Conservation (phyloP, 164 flowering plant species). For the Amborella trichopoda region DNA sequence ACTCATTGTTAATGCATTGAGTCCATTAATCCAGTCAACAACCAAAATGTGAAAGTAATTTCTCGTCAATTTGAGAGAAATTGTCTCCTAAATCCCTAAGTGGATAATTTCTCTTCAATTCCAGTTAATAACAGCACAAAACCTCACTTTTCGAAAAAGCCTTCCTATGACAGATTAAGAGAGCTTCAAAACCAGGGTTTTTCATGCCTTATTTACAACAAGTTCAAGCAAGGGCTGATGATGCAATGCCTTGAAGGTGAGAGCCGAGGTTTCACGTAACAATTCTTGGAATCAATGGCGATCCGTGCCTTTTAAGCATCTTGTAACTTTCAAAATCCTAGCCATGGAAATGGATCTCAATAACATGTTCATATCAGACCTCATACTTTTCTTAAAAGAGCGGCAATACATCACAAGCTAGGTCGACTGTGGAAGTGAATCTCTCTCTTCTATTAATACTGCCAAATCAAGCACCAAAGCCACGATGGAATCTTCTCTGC, state of each 20-base stretch:
- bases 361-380: slow-evolving; percentile 51
- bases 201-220: slow-evolving; percentile 71
- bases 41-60: no score
- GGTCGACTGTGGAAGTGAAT: slow-evolving; percentile 93
- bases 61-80: no score
- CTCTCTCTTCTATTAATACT: slow-evolving; percentile 68
- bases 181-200: slow-evolving; percentile 42
- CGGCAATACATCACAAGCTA: slow-evolving; percentile 54
- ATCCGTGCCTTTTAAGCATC: slow-evolving; percentile 62
- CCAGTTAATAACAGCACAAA: slow-evolving; percentile 35
- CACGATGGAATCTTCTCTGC: slow-evolving; percentile 52
- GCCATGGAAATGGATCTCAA: slow-evolving; percentile 68
- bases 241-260: slow-evolving; percentile 31
- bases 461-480: slow-evolving; percentile 75
- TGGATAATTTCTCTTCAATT: no score
- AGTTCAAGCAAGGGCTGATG: slow-evolving; percentile 44
- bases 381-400: slow-evolving; percentile 55
- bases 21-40: no score
- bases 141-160: slow-evolving; percentile 2
- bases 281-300: slow-evolving; percentile 37
- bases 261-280: slow-evolving; percentile 37
- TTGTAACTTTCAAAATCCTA: slow-evolving; percentile 53
- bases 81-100: no score
- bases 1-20: no score
- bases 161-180: slow-evolving; percentile 39